Percentiles rank a stretch among this genome's conserved stretches.
Conservation (phyloP, 768 basidiomycete species). For the Termitomyces sp. region DNA sequence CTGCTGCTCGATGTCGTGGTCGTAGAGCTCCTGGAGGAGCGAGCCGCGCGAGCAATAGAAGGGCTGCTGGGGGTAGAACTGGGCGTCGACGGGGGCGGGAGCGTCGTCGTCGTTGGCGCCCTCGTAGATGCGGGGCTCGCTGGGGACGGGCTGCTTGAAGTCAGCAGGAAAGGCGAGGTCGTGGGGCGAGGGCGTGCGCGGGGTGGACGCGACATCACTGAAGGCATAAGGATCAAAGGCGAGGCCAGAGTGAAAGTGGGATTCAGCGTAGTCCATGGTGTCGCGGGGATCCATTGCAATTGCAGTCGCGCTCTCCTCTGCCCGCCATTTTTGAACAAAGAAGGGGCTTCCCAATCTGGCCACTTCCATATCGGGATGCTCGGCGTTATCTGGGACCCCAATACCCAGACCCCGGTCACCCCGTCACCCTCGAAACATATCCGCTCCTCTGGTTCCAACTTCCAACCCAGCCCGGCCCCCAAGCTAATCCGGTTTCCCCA, state of each 20-base stretch:
- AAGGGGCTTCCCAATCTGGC: too few relatives aligned
- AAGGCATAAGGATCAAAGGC: slow-evolving; percentile 55
- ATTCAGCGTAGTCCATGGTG: not conserved
- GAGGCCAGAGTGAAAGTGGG: too few relatives aligned
- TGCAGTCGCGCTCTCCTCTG: not conserved
- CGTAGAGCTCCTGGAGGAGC: slow-evolving; percentile 72
- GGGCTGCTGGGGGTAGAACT: slow-evolving; percentile 35
- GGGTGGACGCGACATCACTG: slow-evolving; percentile 48
- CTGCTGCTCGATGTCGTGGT: slow-evolving; percentile 48
- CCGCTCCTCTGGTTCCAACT: slow-evolving; percentile 29
- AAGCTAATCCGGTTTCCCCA: too few relatives aligned
- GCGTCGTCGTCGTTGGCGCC: slow-evolving; percentile 42
- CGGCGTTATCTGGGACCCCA: slow-evolving; percentile 23
- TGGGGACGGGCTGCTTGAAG: slow-evolving; percentile 28
- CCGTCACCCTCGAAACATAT: slow-evolving; percentile 27
- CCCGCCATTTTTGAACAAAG: too few relatives aligned
- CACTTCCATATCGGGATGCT: slow-evolving; percentile 8
- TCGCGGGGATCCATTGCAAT: slow-evolving; percentile 44
- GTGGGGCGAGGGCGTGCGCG: slow-evolving; percentile 72
- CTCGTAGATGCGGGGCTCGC: slow-evolving; percentile 50
- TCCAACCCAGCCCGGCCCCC: slow-evolving; percentile 2
- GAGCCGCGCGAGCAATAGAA: slow-evolving; percentile 37
- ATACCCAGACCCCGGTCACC: slow-evolving; percentile 25
- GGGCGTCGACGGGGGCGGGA: slow-evolving; percentile 35
- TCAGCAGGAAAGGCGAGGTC: slow-evolving; percentile 30